Base-by-base conservation (phyloP, 1,284 basidiomycete species). In the Apiotrichum mycotoxinovorans region DNA sequence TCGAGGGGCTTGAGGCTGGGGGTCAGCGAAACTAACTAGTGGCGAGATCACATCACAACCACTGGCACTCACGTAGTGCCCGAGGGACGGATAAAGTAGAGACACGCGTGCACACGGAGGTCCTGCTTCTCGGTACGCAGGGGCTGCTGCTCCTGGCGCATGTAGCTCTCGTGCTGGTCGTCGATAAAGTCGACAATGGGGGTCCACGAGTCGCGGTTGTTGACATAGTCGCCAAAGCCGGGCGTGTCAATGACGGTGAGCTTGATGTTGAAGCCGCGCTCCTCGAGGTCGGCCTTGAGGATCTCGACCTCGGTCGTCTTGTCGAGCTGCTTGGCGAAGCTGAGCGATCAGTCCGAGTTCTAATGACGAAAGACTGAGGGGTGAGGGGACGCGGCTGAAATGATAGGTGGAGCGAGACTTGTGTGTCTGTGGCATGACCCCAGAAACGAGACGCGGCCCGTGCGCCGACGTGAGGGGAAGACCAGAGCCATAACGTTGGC, bases 161-260 rank as follows among this genome's bases (percentile, higher is more conserved):
- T 98, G 80, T 95, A 99, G 33, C 89, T 88, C 79, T 98, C 96
- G 77, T 98, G 95, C 81, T 98, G 95, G 82, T 98, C 96, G 77
- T 99, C 96, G 70, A 98, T 92, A 78, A 98, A 98, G 78, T 99
- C 95, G 73, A 99, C 88, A 64, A 99, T 98, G 56, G 96, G 95
- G 22, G 86, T 83, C 95, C 95, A 99, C 43, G 90, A 92, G 78
- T 98, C 95, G 61, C 92, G 87, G 84, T 98, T 98, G 87, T 98
- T 98, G 80, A 98, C 93, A 73, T 98, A 98, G 87, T 98, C 95
- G 41, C 95, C 95, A 66, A 98, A 98, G 20, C 95, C 95, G 59
- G 95, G 95, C 23, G 94, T 98, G 79, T 98, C 95, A 70, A 98
- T 95, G 73, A 98, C 94, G 26, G 90, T 95, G 62, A 98, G 86